Conservation (phyloP, 352 stramenopile genomes). For the Globisporangium nagaii region DNA sequence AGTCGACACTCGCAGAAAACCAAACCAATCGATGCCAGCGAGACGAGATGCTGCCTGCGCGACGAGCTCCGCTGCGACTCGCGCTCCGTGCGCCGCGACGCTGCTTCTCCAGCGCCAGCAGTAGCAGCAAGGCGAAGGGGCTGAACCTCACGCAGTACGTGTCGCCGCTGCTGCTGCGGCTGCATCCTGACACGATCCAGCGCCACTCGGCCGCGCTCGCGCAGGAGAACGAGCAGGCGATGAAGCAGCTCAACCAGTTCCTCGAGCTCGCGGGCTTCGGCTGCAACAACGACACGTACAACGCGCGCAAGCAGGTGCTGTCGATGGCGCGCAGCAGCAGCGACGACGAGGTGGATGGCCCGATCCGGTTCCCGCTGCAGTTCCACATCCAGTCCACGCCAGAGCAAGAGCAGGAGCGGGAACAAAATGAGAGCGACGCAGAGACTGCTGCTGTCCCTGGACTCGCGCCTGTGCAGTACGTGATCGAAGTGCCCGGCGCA, state of each 20-base stretch:
- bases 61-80: not conserved
- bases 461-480: constrained; percentile 23
- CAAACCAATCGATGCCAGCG: not conserved
- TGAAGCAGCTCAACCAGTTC: constrained; percentile 81
- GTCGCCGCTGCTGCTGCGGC: constrained; percentile 59
- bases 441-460: not conserved
- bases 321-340: constrained; percentile 18
- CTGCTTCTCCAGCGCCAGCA: not conserved
- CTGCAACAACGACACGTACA: constrained; percentile 68
- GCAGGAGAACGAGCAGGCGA: constrained; percentile 55
- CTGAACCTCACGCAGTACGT: constrained; percentile 60
- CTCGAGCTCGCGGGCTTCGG: constrained; percentile 51
- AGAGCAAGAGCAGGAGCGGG: constrained; percentile 3
- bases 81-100: not conserved
- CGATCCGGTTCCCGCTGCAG: constrained; percentile 43
- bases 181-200: constrained; percentile 68
- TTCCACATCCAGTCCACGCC: constrained; percentile 42
- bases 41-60: no score
- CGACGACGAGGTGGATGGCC: constrained; percentile 14
- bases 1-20: no score
- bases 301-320: constrained; percentile 45
- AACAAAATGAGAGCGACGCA: not conserved
- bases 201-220: constrained; percentile 34
- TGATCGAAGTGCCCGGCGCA: constrained; percentile 39
- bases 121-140: not conserved